Evolutionary conservation across 192 early-diverging fungal species (phyloP).

Genomic region (Kappamyces sp.): DNA sequence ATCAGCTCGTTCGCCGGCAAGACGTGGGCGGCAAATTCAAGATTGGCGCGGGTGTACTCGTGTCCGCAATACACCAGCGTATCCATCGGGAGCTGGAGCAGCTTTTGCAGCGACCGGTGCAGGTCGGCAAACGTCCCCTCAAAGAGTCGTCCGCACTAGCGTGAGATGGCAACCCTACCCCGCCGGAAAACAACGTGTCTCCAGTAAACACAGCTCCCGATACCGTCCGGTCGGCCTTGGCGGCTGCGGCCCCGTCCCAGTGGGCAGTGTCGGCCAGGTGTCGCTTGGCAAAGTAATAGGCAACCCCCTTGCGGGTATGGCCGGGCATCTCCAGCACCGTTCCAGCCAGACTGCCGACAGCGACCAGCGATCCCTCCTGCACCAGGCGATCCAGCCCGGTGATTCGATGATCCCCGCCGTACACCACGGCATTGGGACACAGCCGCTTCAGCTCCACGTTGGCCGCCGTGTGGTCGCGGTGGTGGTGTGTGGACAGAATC

Average conservation of each 20-base stretch:
- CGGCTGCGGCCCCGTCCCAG: too few species aligned
- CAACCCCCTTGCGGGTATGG: conserved; percentile 81
- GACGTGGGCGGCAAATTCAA: conserved; percentile 68
- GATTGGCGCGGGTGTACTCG: conserved; percentile 75
- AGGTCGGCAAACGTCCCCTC: conserved; percentile 84
- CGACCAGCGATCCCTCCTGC: conserved; percentile 65
- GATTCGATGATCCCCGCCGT: conserved; percentile 84
- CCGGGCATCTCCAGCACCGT: conserved; percentile 73
- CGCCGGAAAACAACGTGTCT: conserved; percentile 75
- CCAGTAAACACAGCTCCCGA: conserved; percentile 78
- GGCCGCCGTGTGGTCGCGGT: conserved; percentile 82
- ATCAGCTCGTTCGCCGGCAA: conserved; percentile 75
- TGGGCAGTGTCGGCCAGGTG: conserved; percentile 35
- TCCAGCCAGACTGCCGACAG: conserved; percentile 62
- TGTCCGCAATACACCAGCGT: conserved; percentile 65
- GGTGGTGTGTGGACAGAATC: conserved; percentile 78
- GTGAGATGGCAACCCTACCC: conserved; percentile 6
- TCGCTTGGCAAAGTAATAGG: conserved; percentile 67
- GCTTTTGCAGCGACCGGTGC: conserved; percentile 67
- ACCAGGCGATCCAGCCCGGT: conserved; percentile 69
- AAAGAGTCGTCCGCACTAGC: conserved; percentile 82
- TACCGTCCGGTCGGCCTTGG: too few species aligned
- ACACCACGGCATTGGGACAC: conserved; percentile 59
- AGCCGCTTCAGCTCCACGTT: conserved; percentile 52
- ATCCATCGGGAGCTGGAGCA: conserved; percentile 58